Percentiles rank a stretch among this genome's conserved stretches.
These are phyloP conservation scores for Selaginella tamariscina DNA, from an alignment of 75 land plant genomes.

Conservation along the genomic window DNA sequence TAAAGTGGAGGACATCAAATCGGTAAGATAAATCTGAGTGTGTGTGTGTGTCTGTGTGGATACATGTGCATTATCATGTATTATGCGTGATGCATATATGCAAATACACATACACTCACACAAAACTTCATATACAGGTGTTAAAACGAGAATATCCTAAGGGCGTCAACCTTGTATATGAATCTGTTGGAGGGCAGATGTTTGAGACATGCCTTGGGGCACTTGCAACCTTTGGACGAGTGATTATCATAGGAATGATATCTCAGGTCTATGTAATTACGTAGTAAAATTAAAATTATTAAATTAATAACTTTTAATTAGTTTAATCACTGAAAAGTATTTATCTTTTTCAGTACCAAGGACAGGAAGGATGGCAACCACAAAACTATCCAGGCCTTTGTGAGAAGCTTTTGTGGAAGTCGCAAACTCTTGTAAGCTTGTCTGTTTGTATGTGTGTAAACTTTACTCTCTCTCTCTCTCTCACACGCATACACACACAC, in stretches of 20 bases:
- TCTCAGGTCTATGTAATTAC: constrained; percentile 55
- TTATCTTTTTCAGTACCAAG: constrained; percentile 63
- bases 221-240: constrained; percentile 60
- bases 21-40: constrained; percentile 28
- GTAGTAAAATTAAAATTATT: not conserved
- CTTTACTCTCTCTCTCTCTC: not conserved
- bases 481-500: too few species aligned
- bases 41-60: not conserved
- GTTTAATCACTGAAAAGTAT: too few species aligned
- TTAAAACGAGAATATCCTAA: constrained; percentile 75
- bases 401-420: constrained; percentile 76
- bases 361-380: constrained; percentile 61
- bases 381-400: constrained; percentile 68
- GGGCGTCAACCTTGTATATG: constrained; percentile 82
- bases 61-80: constrained; percentile 1
- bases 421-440: constrained; percentile 80
- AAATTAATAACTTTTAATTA: too few species aligned
- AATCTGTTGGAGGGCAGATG: constrained; percentile 97
- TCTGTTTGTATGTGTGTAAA: not conserved
- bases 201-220: constrained; percentile 80
- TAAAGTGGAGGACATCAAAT: constrained; percentile 59
- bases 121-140: constrained; percentile 38
- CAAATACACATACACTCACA: too few species aligned
- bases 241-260: constrained; percentile 93
- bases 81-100: too few species aligned